Evolutionary conservation across 441 rosid genomes (phyloP).

Genomic region (Jatropha multifida): DNA sequence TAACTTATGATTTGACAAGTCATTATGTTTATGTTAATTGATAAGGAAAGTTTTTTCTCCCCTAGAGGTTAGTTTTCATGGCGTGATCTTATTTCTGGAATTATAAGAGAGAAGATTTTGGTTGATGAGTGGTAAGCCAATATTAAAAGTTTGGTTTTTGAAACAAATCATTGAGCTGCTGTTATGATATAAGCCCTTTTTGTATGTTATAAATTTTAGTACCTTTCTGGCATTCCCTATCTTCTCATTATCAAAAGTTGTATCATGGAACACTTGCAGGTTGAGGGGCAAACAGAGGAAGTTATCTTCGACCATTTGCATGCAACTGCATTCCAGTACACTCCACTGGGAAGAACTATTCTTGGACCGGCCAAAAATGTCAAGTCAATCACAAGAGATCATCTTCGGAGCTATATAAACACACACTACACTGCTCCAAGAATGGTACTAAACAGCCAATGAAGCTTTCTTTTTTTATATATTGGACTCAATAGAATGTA

Average conservation of each 20-base stretch:
- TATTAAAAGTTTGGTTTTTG: neutral
- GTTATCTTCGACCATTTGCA: slow-evolving; percentile 98
- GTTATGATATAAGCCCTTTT: neutral
- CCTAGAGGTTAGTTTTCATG: neutral
- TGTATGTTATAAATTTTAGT: neutral
- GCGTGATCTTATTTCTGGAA: neutral
- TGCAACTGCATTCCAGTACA: slow-evolving; percentile 96
- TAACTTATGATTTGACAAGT: neutral
- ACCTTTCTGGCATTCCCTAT: slow-evolving; percentile 8
- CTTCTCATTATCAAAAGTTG: neutral
- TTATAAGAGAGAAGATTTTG: neutral
- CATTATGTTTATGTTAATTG: neutral
- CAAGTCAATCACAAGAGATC: slow-evolving; percentile 68
- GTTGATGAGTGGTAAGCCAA: neutral
- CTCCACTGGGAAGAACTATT: slow-evolving; percentile 96
- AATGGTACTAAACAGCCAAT: slow-evolving; percentile 51
- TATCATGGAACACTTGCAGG: slow-evolving; percentile 43
- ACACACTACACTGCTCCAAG: slow-evolving; percentile 99
- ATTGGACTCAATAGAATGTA: neutral
- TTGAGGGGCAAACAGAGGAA: slow-evolving; percentile 95
- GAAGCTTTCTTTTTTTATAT: slow-evolving; percentile 10
- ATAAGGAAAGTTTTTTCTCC: neutral
- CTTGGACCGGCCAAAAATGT: slow-evolving; percentile 93
- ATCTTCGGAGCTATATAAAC: slow-evolving; percentile 81
- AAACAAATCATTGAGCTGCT: neutral